phyloP scores from a whole-genome alignment of 768 basidiomycete species.

The Pisolithus marmoratus region DNA sequence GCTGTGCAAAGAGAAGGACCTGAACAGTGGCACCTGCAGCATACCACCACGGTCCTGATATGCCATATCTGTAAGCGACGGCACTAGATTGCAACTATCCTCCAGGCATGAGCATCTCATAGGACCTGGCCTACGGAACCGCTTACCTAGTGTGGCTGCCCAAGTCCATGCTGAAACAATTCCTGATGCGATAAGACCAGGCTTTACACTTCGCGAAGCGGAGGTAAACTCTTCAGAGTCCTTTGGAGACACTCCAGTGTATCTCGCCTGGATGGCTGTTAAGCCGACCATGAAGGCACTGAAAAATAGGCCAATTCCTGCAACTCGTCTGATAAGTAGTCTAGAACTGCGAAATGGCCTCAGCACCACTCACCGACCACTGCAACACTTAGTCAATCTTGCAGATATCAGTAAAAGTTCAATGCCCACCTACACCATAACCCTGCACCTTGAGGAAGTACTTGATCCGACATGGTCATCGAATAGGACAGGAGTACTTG shows the following conservation, averaged over 20 bases:
- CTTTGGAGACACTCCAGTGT: conserved; percentile 74
- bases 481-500: neutral
- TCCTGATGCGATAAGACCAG: conserved; percentile 87
- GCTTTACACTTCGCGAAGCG: conserved; percentile 79
- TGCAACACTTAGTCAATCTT: conserved; percentile 14
- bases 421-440: conserved; percentile 68
- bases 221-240: conserved; percentile 81
- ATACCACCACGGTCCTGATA: conserved; percentile 89
- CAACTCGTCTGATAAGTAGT: conserved; percentile 3
- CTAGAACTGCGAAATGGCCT: neutral
- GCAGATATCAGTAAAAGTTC: neutral
- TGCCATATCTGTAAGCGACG: conserved; percentile 79
- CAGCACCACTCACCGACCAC: conserved; percentile 41
- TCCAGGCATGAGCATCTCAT: conserved; percentile 5
- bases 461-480: conserved; percentile 23
- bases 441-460: conserved; percentile 80
- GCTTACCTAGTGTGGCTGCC: conserved; percentile 66
- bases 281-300: conserved; percentile 73
- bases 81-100: conserved; percentile 70
- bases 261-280: conserved; percentile 77
- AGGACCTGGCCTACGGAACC: neutral
- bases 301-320: conserved; percentile 87
- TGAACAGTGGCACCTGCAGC: conserved; percentile 86
- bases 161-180: conserved; percentile 95
- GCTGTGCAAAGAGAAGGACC: conserved; percentile 85